These are phyloP conservation scores for Fusarium xylarioides DNA, from an alignment of 2,329 filamentous ascomycete species.

Conservation along the genomic window DNA sequence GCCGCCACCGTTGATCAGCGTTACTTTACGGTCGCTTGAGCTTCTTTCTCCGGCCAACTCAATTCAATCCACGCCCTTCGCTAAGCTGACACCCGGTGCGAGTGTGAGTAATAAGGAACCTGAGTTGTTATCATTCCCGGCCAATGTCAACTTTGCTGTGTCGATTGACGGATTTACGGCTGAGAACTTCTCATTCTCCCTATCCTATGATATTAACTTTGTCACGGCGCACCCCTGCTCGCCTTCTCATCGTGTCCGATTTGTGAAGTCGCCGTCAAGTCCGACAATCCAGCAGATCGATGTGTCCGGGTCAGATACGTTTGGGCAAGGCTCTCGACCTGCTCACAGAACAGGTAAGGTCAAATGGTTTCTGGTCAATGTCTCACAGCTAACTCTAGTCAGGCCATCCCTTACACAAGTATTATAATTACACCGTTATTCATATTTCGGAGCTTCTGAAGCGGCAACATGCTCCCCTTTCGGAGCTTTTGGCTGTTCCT, in stretches of 20 bases:
- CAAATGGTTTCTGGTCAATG: neutral
- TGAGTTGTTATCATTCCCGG: constrained; percentile 48
- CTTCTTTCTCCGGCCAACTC: constrained; percentile 57
- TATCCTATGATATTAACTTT: constrained; percentile 70
- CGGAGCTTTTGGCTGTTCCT: constrained; percentile 55
- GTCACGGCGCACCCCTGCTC: constrained; percentile 73
- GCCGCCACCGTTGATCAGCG: constrained; percentile 56
- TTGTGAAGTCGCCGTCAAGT: constrained; percentile 67
- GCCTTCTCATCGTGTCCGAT: constrained; percentile 64
- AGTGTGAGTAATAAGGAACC: constrained; percentile 40
- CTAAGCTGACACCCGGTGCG: constrained; percentile 37
- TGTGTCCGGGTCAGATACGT: constrained; percentile 55
- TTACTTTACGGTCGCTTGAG: constrained; percentile 62
- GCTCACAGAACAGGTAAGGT: constrained; percentile 59
- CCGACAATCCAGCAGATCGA: constrained; percentile 68
- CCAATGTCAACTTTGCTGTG: constrained; percentile 49
- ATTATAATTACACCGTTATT: constrained; percentile 67
- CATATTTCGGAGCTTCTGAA: constrained; percentile 66
- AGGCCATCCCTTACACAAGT: constrained; percentile 72
- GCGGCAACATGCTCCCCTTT: constrained; percentile 56
- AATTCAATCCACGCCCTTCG: constrained; percentile 55
- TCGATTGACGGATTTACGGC: constrained; percentile 52
- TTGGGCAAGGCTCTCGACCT: constrained; percentile 56
- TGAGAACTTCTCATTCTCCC: constrained; percentile 54
- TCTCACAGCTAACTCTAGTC: constrained; percentile 21